Conservation (phyloP, 768 basidiomycete genomes). For the Pleurotus ostreatus region DNA sequence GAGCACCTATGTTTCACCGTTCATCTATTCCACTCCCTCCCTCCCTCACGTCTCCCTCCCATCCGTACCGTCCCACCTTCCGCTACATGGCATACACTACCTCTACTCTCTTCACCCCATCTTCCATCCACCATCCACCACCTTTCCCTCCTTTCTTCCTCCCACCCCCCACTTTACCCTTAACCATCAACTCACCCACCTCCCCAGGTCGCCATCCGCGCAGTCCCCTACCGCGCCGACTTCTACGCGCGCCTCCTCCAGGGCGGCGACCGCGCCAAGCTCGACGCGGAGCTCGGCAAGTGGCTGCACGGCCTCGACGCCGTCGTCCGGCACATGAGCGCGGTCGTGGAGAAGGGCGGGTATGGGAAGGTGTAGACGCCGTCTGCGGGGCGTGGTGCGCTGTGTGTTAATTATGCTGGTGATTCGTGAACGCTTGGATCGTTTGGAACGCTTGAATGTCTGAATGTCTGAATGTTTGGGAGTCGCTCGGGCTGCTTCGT, state of each 20-base stretch:
- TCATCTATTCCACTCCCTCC: too few species aligned
- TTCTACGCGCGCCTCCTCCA: constrained; percentile 64
- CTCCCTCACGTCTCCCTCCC: background rate
- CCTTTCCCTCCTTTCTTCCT: constrained; percentile 6
- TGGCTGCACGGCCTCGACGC: constrained; percentile 61
- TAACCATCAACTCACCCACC: background rate
- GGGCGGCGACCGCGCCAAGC: constrained; percentile 44
- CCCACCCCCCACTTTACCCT: constrained; percentile 9
- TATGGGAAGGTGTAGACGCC: constrained; percentile 43
- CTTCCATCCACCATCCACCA: background rate
- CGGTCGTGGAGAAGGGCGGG: constrained; percentile 49
- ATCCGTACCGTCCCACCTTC: background rate
- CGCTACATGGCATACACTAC: background rate
- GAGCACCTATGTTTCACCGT: background rate
- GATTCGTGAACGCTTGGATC: too few species aligned
- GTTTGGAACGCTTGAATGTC: too few species aligned
- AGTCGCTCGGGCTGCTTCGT: too few species aligned
- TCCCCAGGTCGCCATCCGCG: constrained; percentile 51
- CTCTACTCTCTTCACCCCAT: background rate
- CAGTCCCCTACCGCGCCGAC: constrained; percentile 54
- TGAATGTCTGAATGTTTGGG: too few species aligned
- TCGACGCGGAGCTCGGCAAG: constrained; percentile 47
- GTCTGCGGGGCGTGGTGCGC: too few species aligned
- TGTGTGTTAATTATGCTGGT: too few species aligned
- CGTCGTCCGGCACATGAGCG: constrained; percentile 45